Evolutionary conservation across 2,329 filamentous ascomycete species (phyloP).

Genomic region (Fusarium irregulare): DNA sequence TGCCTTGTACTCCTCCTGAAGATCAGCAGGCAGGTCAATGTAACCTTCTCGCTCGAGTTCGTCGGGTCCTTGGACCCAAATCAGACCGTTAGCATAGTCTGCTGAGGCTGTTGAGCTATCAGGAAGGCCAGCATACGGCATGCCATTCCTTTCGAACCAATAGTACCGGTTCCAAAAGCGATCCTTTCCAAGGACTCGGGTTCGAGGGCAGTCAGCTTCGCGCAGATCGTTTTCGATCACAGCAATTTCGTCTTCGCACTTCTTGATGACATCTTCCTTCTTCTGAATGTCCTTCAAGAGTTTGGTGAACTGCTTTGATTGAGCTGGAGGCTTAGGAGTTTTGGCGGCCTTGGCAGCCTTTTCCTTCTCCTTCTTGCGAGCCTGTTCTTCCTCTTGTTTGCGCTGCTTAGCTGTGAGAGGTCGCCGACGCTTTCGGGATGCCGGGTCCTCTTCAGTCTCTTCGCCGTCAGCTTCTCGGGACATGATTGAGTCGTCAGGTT

Average conservation of each 20-base stretch:
- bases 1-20: slow-evolving; percentile 79
- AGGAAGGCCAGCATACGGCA: slow-evolving; percentile 92
- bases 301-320: slow-evolving; percentile 89
- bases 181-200: slow-evolving; percentile 89
- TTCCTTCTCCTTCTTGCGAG: slow-evolving; percentile 67
- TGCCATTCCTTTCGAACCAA: slow-evolving; percentile 98
- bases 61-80: slow-evolving; percentile 97
- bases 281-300: slow-evolving; percentile 89
- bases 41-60: slow-evolving; percentile 87
- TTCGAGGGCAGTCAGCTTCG: slow-evolving; percentile 92
- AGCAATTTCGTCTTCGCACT: slow-evolving; percentile 86
- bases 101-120: slow-evolving; percentile 88
- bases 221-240: slow-evolving; percentile 91
- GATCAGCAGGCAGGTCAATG: slow-evolving; percentile 78
- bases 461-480: slow-evolving; percentile 72
- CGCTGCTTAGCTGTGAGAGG: slow-evolving; percentile 72
- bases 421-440: slow-evolving; percentile 66
- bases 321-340: slow-evolving; percentile 74
- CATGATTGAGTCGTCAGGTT: slow-evolving; percentile 69
- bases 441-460: slow-evolving; percentile 77
- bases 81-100: slow-evolving; percentile 90
- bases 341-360: slow-evolving; percentile 73
- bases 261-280: slow-evolving; percentile 81
- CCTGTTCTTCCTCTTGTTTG: slow-evolving; percentile 81
- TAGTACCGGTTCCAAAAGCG: slow-evolving; percentile 99